These are phyloP conservation scores for Lodderomyces beijingensis DNA, from an alignment of 1,139 yeast species.

Conservation along the genomic window DNA sequence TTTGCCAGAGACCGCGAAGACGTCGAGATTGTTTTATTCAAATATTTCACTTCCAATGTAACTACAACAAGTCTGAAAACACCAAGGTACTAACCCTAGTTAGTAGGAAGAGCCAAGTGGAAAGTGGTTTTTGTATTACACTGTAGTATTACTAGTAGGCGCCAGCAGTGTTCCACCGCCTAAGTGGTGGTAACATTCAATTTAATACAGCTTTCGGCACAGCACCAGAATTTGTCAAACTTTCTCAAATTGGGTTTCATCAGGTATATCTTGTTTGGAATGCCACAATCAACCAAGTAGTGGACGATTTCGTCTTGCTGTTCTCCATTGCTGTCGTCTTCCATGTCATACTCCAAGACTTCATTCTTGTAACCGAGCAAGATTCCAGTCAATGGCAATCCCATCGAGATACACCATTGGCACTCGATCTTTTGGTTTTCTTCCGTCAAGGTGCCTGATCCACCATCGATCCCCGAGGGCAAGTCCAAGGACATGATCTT, in stretches of 20 bases:
- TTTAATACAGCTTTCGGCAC: slow-evolving; percentile 31
- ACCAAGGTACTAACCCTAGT: too few species aligned
- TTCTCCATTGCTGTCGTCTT: too few species aligned
- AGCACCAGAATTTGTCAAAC: slow-evolving; percentile 43
- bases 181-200: slow-evolving; percentile 22
- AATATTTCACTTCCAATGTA: too few species aligned
- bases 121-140: too few species aligned
- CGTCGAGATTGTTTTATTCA: too few species aligned
- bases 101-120: too few species aligned
- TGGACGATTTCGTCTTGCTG: slow-evolving; percentile 41
- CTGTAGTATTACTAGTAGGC: too few species aligned
- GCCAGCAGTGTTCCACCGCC: too few species aligned
- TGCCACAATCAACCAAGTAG: slow-evolving; percentile 70
- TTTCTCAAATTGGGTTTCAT: slow-evolving; percentile 38
- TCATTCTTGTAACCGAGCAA: slow-evolving; percentile 55
- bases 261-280: slow-evolving; percentile 50
- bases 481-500: slow-evolving; percentile 70
- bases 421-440: slow-evolving; percentile 30
- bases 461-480: slow-evolving; percentile 83
- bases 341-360: slow-evolving; percentile 24
- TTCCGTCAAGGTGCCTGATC: slow-evolving; percentile 54
- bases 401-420: slow-evolving; percentile 63
- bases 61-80: too few species aligned
- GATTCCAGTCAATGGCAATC: slow-evolving; percentile 68
- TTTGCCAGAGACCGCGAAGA: too few species aligned